Conservation (phyloP, 805 yeast genomes). For the Clavispora asparagi region DNA sequence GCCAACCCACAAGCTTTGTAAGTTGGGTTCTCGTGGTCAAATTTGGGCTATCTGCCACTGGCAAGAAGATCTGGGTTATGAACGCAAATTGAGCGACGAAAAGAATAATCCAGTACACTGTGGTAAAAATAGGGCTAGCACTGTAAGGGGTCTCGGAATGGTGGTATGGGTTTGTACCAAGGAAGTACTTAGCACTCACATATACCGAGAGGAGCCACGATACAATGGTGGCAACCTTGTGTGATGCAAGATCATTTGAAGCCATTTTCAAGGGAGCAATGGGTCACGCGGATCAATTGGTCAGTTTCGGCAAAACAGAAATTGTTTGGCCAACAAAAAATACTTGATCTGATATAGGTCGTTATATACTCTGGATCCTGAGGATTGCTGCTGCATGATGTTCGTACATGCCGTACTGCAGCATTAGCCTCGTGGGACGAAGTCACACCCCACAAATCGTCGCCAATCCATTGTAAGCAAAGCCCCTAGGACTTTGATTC, state of each 20-base stretch:
- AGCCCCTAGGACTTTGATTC: too few species aligned
- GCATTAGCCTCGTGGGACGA: not conserved
- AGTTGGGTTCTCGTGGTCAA: constrained; percentile 18
- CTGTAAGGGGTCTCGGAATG: constrained; percentile 70
- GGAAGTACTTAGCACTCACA: constrained; percentile 51
- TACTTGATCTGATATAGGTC: too few species aligned
- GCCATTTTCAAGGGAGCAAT: not conserved
- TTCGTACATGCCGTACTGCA: not conserved
- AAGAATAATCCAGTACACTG: constrained; percentile 55
- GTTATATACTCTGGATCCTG: not conserved
- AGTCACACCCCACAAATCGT: not conserved
- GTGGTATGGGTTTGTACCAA: constrained; percentile 52
- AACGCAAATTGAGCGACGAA: constrained; percentile 50
- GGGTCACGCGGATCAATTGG: too few species aligned
- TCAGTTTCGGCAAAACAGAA: too few species aligned
- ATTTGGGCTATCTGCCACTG: constrained; percentile 16
- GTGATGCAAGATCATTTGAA: constrained; percentile 18
- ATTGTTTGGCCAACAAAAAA: too few species aligned
- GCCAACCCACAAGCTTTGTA: constrained; percentile 47
- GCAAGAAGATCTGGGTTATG: constrained; percentile 41
- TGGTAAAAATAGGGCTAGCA: constrained; percentile 42
- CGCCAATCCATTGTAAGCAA: too few species aligned
- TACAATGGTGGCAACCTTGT: constrained; percentile 43
- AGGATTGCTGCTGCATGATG: not conserved
- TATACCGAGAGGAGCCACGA: constrained; percentile 53